These are phyloP conservation scores for Fusarium sp. DNA, from an alignment of 2,329 filamentous ascomycete genomes.

Conservation along the genomic window DNA sequence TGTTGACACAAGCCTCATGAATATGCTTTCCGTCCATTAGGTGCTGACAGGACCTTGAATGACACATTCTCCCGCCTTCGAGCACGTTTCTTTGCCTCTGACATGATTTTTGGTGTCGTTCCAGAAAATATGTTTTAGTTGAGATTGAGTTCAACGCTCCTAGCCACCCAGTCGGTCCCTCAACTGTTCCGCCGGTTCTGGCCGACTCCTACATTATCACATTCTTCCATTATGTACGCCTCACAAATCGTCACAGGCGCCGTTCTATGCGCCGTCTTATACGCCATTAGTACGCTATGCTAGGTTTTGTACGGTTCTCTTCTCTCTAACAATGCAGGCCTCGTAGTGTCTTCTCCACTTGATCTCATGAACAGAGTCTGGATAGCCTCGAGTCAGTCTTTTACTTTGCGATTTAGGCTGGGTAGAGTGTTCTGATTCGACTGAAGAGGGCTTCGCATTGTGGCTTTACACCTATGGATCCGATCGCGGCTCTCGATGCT, in stretches of 20 bases:
- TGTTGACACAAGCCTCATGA: conserved; percentile 12
- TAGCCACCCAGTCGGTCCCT: conserved; percentile 16
- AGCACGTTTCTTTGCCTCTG: conserved; percentile 19
- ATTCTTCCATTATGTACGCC: conserved; percentile 38
- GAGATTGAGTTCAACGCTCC: conserved; percentile 40
- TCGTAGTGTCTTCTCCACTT: conserved; percentile 31
- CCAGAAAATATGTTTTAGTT: conserved; percentile 25
- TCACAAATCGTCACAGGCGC: conserved; percentile 34
- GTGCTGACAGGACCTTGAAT: conserved; percentile 11
- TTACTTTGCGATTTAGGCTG: background rate
- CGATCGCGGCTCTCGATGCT: conserved; percentile 10
- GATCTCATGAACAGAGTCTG: conserved; percentile 9
- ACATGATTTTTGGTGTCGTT: conserved; percentile 15
- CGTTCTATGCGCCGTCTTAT: conserved; percentile 34
- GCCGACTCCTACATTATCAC: conserved; percentile 24
- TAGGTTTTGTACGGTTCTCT: conserved; percentile 22
- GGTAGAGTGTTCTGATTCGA: conserved; percentile 20
- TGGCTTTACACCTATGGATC: conserved; percentile 10
- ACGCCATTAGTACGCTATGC: conserved; percentile 22
- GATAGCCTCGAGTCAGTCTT: conserved; percentile 36
- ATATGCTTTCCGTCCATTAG: conserved; percentile 12
- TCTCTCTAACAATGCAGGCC: background rate
- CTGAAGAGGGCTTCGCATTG: conserved; percentile 5
- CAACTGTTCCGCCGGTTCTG: conserved; percentile 12
- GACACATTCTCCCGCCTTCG: conserved; percentile 23